phyloP scores from a whole-genome alignment of 2,329 filamentous ascomycete species.

The Taxawa tesnikishii region DNA sequence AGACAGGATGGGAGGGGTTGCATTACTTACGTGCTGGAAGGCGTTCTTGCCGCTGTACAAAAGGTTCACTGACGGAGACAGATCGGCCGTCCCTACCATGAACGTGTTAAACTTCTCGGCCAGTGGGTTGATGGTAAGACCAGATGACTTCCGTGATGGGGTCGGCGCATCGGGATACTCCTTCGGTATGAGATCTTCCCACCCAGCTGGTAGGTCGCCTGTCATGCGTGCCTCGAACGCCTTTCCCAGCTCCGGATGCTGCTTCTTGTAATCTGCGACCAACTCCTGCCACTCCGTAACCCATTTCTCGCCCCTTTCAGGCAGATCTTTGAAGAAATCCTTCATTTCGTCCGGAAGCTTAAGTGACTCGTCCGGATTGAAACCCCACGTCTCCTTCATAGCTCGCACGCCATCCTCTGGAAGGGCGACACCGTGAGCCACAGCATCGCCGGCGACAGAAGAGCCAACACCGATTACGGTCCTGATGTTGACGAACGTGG shows the following conservation, averaged over 20 bases:
- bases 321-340: slow-evolving; percentile 40
- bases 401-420: slow-evolving; percentile 40
- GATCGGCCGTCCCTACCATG: slow-evolving; percentile 25
- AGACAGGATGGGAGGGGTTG: too few species aligned
- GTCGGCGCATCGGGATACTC: slow-evolving; percentile 36
- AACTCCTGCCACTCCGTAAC: slow-evolving; percentile 38
- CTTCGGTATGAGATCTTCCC: slow-evolving; percentile 37
- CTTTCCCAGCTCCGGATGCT: slow-evolving; percentile 36
- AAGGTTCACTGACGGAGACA: slow-evolving; percentile 25
- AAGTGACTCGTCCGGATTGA: slow-evolving; percentile 32
- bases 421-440: slow-evolving; percentile 47
- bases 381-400: slow-evolving; percentile 40
- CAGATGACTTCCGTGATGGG: slow-evolving; percentile 38
- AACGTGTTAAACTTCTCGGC: slow-evolving; percentile 19
- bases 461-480: slow-evolving; percentile 45
- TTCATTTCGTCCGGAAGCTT: slow-evolving; percentile 31
- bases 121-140: slow-evolving; percentile 26
- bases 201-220: slow-evolving; percentile 36
- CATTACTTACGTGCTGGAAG: slow-evolving; percentile 31
- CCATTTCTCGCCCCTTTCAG: slow-evolving; percentile 31
- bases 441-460: slow-evolving; percentile 36
- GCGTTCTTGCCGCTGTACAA: slow-evolving; percentile 34
- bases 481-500: slow-evolving; percentile 44
- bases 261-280: slow-evolving; percentile 28
- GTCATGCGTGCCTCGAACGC: slow-evolving; percentile 37